Conservation (phyloP, 192 early-diverging fungal genomes). For the Rhizophagus sp. region DNA sequence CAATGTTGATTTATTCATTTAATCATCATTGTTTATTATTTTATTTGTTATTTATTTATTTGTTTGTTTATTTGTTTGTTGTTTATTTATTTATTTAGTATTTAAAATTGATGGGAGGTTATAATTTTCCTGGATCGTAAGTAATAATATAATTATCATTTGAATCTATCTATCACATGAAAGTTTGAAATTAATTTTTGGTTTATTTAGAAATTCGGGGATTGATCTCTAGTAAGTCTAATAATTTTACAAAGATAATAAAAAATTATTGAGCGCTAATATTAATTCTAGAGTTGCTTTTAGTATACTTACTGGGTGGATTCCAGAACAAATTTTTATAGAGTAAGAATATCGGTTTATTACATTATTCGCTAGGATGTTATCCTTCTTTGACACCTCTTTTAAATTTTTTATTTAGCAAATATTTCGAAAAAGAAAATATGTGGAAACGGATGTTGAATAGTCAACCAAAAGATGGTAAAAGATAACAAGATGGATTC, state of each 20-base stretch:
- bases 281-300: not conserved
- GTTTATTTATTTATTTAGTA: conserved; percentile 48
- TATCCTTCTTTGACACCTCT: not conserved
- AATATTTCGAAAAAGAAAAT: conserved; percentile 59
- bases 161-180: not conserved
- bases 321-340: conserved; percentile 90
- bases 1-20: not conserved
- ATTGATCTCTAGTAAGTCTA: conserved; percentile 76
- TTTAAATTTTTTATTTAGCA: conserved; percentile 21
- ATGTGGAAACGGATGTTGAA: conserved; percentile 75
- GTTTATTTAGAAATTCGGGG: conserved; percentile 70
- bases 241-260: not conserved
- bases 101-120: conserved; percentile 94
- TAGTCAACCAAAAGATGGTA: conserved; percentile 61
- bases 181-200: conserved; percentile 15
- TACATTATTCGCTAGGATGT: not conserved
- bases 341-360: conserved; percentile 40
- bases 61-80: no score
- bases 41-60: not conserved
- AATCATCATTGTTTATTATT: not conserved
- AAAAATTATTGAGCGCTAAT: not conserved
- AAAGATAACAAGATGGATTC: not conserved
- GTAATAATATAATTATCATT: conserved; percentile 29
- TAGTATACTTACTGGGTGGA: conserved; percentile 89
- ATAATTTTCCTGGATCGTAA: conserved; percentile 90